Percentiles rank a stretch among this genome's conserved stretches.
These are phyloP conservation scores for Arthrobotrys entomopaga DNA, from an alignment of 2,329 filamentous ascomycete species.

Conservation along the genomic window DNA sequence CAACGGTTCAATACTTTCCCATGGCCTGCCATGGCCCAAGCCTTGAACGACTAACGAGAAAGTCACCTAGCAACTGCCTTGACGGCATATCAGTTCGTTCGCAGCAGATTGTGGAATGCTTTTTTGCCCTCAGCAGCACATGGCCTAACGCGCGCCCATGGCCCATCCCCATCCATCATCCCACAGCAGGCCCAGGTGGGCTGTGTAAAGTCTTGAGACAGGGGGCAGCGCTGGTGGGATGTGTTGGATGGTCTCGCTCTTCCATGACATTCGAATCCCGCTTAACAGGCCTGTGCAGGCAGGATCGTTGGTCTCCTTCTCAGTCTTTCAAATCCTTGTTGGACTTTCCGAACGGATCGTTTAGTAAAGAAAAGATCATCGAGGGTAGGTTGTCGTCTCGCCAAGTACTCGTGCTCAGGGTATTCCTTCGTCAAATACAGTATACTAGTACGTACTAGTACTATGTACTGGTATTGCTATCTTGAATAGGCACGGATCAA, in stretches of 20 bases:
- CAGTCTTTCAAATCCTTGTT: slow-evolving; percentile 32
- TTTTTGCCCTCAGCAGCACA: slow-evolving; percentile 18
- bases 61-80: slow-evolving; percentile 49
- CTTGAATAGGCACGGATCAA: slow-evolving; percentile 2
- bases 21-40: no score
- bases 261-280: slow-evolving; percentile 41
- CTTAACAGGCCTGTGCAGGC: slow-evolving; percentile 46
- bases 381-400: no score
- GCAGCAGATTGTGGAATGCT: slow-evolving; percentile 11
- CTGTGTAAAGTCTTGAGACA: slow-evolving; percentile 49
- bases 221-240: slow-evolving; percentile 41
- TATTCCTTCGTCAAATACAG: no score
- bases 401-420: no score
- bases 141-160: slow-evolving; percentile 23
- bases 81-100: slow-evolving; percentile 23
- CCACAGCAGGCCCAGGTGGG: slow-evolving; percentile 26
- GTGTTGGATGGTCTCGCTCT: slow-evolving; percentile 27
- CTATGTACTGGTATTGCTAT: no score
- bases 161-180: slow-evolving; percentile 1
- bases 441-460: no score
- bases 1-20: slow-evolving; percentile 12
- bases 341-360: slow-evolving; percentile 20
- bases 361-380: neutral
- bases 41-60: neutral
- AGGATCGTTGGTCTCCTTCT: slow-evolving; percentile 50